Evolutionary conservation across 371 early-diverging fungal species (phyloP), one percentile per base, ranked within the genome.

Genomic region (Mortierella sp.): DNA sequence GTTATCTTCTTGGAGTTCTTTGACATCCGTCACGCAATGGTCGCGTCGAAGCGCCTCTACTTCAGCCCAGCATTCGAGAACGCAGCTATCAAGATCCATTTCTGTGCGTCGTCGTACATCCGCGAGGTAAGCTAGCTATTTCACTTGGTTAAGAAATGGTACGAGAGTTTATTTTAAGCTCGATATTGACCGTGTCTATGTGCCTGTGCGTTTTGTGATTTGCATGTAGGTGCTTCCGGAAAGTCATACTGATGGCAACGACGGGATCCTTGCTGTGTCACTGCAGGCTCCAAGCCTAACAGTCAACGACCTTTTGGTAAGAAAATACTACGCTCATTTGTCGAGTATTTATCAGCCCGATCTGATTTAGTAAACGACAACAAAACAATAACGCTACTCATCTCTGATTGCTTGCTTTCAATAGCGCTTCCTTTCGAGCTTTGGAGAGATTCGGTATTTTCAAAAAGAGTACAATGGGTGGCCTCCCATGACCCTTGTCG

Each of bases 1-100:
- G 34, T 78, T 11, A 42, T 86, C 13, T 80, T 80, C 38, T 50
- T 86, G 38, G 86, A 86, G 73, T 82, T 80, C 71, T 86, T 80
- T 57, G 86, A 86, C 60, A 82, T 86, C 44, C 71, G 86, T 8
- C 79, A 86, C 47, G 80, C 86, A 13, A 80, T 86, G 72, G 38
- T 50, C 7, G 86, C 80, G 8, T 54, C 77, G 0, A 72, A 63
- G 58, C 63, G 24, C 8, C 76, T 82, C 10, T n/a, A 72, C 6
- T 63, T 47, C 24, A 77, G 47, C 38, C 31, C 71, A 2, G 50
- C 68, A 4, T 80, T 80, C 44, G 34, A 70, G 19, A 19, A 48
- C 26, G n/a, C 75, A 3, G 24, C 50, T 7, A 45, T 82, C 54
- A 48, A 65, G 19, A 75, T 82, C 16, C 73, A 73, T 9, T 82